Base-by-base conservation (phyloP, 768 basidiomycete species). In the Pleurotus citrinopileatus region DNA sequence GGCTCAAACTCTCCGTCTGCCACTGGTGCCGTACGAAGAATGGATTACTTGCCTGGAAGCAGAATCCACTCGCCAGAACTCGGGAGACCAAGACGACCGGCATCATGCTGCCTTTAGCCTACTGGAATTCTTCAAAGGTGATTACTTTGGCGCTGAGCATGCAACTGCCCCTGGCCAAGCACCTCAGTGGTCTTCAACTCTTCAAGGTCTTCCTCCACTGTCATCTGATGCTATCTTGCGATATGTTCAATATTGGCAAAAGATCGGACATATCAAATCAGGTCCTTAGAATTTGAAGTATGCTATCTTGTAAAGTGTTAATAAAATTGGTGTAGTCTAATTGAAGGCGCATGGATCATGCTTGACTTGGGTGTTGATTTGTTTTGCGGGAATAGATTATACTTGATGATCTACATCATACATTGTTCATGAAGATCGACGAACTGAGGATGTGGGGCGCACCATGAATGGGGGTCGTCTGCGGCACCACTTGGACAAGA, bases 41-140 rank as follows among this genome's bases (percentile, higher is more conserved):
- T 76, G 74, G 74, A 60, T 72, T n/a, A 42, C 55, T 4, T 23
- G 52, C 6, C 54, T 75, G 38, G 63, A 66, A 17, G 12, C 15
- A 8, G 40, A 42, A 22, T 22, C 12, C 40, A 22, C 40, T 9
- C 40, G 40, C 19, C 40, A 42, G 19, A 9, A 42, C 17, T 5
- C 15, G 9, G 7, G 6, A 15, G 17, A 42, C 17, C 5, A 9
- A 6, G 17, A 42, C 15, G 32, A 15, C 15, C 32, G 32, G 17
- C 9, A 19, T 6, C 40, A 42, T 9, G 40, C 17, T 7, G 40
- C 40, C 6, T 15, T 42, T 7, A 42, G 9, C 17, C 20, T 42
- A 6, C 40, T 42, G 9, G 40, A 42, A 42, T 42, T 42, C 17
- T 42, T 42, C 40, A 42, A 42, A 19, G 12, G 40, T 7, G 40